Conservation (phyloP, 805 yeast species). For the Torulaspora franciscae region DNA sequence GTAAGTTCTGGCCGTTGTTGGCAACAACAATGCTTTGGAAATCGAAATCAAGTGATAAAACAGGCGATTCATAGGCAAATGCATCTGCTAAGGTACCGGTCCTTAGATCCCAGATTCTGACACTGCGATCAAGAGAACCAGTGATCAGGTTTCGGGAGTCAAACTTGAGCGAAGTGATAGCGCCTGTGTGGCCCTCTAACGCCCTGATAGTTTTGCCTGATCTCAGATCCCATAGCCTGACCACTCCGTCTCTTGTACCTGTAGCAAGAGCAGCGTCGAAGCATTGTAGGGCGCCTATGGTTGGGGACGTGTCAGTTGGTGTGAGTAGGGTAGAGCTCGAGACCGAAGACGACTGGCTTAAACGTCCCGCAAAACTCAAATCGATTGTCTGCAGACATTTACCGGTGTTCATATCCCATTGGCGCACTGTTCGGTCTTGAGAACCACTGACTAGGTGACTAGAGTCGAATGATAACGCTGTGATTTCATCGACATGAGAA, state of each 20-base stretch:
- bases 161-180: conserved; percentile 63
- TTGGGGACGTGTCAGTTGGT: conserved; percentile 33
- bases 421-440: conserved; percentile 64
- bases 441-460: conserved; percentile 63
- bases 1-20: conserved; percentile 44
- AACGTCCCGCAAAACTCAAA: conserved; percentile 37
- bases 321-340: conserved; percentile 11
- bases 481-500: conserved; percentile 62
- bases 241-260: conserved; percentile 72
- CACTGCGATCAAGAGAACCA: conserved; percentile 57
- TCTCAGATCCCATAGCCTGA: conserved; percentile 72
- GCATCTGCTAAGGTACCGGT: conserved; percentile 59
- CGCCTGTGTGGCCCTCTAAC: conserved; percentile 62
- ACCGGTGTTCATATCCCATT: conserved; percentile 68
- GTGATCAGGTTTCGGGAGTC: conserved; percentile 61
- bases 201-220: conserved; percentile 60
- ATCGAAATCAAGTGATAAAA: conserved; percentile 57
- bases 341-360: conserved; percentile 11
- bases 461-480: conserved; percentile 54
- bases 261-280: conserved; percentile 74
- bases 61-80: conserved; percentile 54
- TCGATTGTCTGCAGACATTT: conserved; percentile 67
- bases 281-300: conserved; percentile 64
- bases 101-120: conserved; percentile 70
- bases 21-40: conserved; percentile 50